Evolutionary conservation across 2,329 filamentous ascomycete genomes (phyloP), one percentile per base, ranked within the genome.

Genomic region (Paracamarosporium sp.): DNA sequence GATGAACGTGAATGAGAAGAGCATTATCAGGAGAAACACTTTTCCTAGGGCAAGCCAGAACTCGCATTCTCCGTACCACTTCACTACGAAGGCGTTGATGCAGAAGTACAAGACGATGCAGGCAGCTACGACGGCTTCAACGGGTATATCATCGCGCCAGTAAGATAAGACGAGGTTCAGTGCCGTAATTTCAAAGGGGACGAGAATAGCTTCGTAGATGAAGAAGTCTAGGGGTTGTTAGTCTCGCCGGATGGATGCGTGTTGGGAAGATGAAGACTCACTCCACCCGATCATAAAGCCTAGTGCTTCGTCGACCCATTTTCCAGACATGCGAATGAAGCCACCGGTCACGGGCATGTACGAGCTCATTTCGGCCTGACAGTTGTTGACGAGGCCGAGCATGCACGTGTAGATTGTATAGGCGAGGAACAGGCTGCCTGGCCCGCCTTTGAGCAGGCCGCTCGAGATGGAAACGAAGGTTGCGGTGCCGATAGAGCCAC

Each of bases 241-340:
- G 43, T 7, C n/a, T 40, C 17, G 17, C 12, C 17, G 8, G 22
- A 1, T 22, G 4, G 13, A 17, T n/a, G n/a, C n/a, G n/a, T n/a
- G 3, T 17, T 20, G 4, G 13, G 20, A 24, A 11, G 13, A 30
- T 3, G 27, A 17, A 7, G 15, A 45, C 43, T 45, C 25, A 45
- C 43, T 82, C 66, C 66, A 78, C 69, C 79, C 78, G 56, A 78
- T 77, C 70, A 80, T 81, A 65, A 88, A 88, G 15, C 86, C 86
- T 20, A 86, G 78, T 8, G 86, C 79, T 27, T 88, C 86, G 70
- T 89, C 87, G 8, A 85, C 84, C 83, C 85, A 89, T 63, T 85
- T 79, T 24, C 85, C 85, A 6, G 85, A 85, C 64, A 88, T 81
- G 55, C 86, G 85, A 61, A 89, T 83, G 68, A 87, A 88, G 4